A percentile compares a stretch with the other conserved stretches of the same genome.
phyloP scores from a whole-genome alignment of 1,284 basidiomycete genomes.

The Ceratobasidium sp. region DNA sequence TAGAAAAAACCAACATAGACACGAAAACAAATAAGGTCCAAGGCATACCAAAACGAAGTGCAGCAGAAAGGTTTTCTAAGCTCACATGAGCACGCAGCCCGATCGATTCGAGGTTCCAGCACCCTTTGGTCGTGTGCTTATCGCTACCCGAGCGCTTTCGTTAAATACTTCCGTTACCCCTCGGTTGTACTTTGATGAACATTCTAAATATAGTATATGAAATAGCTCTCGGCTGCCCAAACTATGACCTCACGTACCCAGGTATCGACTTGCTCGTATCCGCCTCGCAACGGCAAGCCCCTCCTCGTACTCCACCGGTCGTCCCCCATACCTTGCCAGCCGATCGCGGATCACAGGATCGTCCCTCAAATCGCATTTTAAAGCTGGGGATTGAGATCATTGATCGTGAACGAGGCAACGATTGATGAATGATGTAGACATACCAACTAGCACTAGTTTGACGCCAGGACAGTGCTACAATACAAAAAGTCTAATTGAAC shows the following conservation, averaged over 20 bases:
- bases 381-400: slow-evolving; percentile 58
- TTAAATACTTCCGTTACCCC: slow-evolving; percentile 92
- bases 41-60: neutral
- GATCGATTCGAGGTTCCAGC: slow-evolving; percentile 51
- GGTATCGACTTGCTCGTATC: slow-evolving; percentile 90
- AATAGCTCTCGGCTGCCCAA: neutral
- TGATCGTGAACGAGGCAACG: neutral
- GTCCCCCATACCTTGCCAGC: slow-evolving; percentile 68
- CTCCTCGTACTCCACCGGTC: slow-evolving; percentile 87
- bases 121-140: slow-evolving; percentile 75
- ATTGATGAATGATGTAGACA: slow-evolving; percentile 49
- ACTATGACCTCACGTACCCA: slow-evolving; percentile 64
- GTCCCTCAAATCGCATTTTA: slow-evolving; percentile 94
- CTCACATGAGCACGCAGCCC: slow-evolving; percentile 34
- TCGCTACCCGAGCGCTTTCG: slow-evolving; percentile 84
- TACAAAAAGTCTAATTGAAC: slow-evolving; percentile 43
- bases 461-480: slow-evolving; percentile 89
- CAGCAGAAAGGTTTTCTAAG: neutral
- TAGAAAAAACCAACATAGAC: slow-evolving; percentile 15
- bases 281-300: slow-evolving; percentile 85
- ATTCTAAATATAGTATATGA: slow-evolving; percentile 63
- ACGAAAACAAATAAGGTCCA: slow-evolving; percentile 12
- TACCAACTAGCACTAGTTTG: slow-evolving; percentile 90
- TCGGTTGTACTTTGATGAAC: slow-evolving; percentile 94
- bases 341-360: slow-evolving; percentile 72